Evolutionary conservation across 352 stramenopile species (phyloP).

Genomic region (Pythium vanterpoolii): DNA sequence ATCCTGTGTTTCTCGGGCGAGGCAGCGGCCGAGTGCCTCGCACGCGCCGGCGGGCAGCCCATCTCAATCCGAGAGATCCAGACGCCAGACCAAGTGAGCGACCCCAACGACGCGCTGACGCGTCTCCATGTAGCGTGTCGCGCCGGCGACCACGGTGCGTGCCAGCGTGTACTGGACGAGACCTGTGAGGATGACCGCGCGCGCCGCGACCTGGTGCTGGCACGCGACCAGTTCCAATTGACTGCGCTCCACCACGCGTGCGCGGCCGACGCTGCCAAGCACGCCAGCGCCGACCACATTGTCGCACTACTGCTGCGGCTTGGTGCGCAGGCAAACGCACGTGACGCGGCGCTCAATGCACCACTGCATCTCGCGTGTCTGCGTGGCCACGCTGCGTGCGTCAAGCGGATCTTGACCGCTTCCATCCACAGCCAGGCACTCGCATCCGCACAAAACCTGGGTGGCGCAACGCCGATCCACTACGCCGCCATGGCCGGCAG

Average conservation of each 20-base stretch:
- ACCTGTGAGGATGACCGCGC: constrained; percentile 19
- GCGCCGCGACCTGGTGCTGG: constrained; percentile 12
- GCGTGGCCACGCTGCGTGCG: constrained; percentile 23
- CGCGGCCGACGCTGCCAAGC: neutral
- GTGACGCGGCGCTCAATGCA: constrained; percentile 46
- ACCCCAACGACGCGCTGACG: neutral
- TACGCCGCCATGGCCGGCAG: constrained; percentile 41
- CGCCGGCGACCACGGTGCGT: constrained; percentile 38
- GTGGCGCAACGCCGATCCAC: constrained; percentile 52
- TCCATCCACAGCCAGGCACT: constrained; percentile 8
- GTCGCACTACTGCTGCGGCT: constrained; percentile 42
- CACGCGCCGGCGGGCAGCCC: constrained; percentile 10
- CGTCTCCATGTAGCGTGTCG: constrained; percentile 35
- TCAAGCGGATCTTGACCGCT: constrained; percentile 24
- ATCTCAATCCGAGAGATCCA: constrained; percentile 26
- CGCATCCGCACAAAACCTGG: constrained; percentile 33
- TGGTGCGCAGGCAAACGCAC: constrained; percentile 28
- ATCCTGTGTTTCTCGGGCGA: constrained; percentile 56
- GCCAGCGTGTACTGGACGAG: constrained; percentile 35
- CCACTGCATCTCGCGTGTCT: constrained; percentile 61
- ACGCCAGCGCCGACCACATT: constrained; percentile 37
- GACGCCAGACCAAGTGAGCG: neutral
- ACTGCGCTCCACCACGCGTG: constrained; percentile 56
- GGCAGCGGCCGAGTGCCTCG: constrained; percentile 30
- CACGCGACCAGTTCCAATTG: constrained; percentile 28